Percentiles rank a stretch among this genome's conserved stretches.
phyloP scores from a whole-genome alignment of 495 filamentous ascomycete genomes.

The Hamigera avellanea region DNA sequence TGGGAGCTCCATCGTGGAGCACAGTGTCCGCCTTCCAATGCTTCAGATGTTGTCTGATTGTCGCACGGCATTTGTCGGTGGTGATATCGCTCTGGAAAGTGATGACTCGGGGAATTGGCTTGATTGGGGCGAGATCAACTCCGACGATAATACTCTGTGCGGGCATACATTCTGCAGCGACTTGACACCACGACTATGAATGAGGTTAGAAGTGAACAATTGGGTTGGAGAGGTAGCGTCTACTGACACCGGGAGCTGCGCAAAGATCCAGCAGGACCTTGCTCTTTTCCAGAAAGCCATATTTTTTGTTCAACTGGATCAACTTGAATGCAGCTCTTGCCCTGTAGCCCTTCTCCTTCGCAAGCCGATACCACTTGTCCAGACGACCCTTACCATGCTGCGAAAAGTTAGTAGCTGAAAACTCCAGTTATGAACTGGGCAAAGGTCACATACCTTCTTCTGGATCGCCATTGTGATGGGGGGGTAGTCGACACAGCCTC shows the following conservation, averaged over 20 bases:
- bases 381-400: conserved; percentile 95
- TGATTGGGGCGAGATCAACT: conserved; percentile 93
- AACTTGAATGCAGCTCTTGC: conserved; percentile 97
- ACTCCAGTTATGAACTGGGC: not conserved
- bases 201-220: conserved; percentile 15
- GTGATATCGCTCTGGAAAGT: conserved; percentile 98
- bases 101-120: conserved; percentile 84
- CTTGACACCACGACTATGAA: conserved; percentile 87
- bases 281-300: conserved; percentile 92
- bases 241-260: conserved; percentile 81
- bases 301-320: conserved; percentile 97
- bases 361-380: conserved; percentile 94
- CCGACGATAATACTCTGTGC: conserved; percentile 81
- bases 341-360: conserved; percentile 96
- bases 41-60: conserved; percentile 81
- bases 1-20: conserved; percentile 96
- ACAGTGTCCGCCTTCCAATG: conserved; percentile 96
- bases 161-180: conserved; percentile 92
- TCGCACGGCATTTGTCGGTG: conserved; percentile 91
- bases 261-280: conserved; percentile 95
- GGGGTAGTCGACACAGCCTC: conserved; percentile 13
- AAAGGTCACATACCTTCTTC: conserved; percentile 57
- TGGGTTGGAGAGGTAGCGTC: not conserved
- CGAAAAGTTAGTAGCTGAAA: conserved; percentile 12
- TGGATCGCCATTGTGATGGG: conserved; percentile 73